phyloP scores from a whole-genome alignment of 495 filamentous ascomycete genomes.

The Penicillium macrosclerotiorum region DNA sequence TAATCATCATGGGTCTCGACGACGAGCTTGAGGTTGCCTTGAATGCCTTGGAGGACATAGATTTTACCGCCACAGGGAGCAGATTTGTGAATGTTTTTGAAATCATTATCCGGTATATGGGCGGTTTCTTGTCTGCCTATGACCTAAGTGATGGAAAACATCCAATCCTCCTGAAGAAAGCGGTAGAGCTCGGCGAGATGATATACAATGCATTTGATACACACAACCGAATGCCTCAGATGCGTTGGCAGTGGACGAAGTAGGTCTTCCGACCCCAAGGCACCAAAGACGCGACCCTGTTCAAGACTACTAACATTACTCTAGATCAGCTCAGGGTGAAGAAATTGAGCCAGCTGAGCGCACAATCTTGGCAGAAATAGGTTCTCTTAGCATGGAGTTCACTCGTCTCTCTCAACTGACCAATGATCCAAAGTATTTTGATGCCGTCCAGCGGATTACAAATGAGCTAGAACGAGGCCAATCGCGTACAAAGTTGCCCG shows the following conservation, averaged over 20 bases:
- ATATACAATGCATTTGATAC: constrained; percentile 93
- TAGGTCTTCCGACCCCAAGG: too few relatives aligned
- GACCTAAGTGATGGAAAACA: constrained; percentile 70
- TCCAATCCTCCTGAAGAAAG: constrained; percentile 74
- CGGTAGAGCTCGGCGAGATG: constrained; percentile 80
- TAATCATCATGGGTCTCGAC: constrained; percentile 62
- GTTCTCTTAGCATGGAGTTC: constrained; percentile 87
- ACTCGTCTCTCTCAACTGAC: constrained; percentile 91
- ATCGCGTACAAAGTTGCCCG: constrained; percentile 63
- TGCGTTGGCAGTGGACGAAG: constrained; percentile 52
- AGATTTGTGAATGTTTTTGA: constrained; percentile 77
- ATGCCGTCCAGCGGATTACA: constrained; percentile 86
- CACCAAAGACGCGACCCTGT: too few relatives aligned
- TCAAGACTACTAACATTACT: too few relatives aligned
- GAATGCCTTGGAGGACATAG: constrained; percentile 50
- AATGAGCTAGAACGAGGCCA: constrained; percentile 76
- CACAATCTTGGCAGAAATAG: constrained; percentile 74
- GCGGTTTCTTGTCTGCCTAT: constrained; percentile 78
- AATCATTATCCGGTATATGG: constrained; percentile 84
- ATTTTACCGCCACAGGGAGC: constrained; percentile 49
- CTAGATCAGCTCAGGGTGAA: constrained; percentile 35
- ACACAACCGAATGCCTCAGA: constrained; percentile 86
- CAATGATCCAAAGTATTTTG: constrained; percentile 80
- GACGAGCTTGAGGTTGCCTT: constrained; percentile 60
- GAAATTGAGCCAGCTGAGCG: constrained; percentile 35